Evolutionary conservation across 768 basidiomycete species (phyloP).

Genomic region (Nidula microcarpa): DNA sequence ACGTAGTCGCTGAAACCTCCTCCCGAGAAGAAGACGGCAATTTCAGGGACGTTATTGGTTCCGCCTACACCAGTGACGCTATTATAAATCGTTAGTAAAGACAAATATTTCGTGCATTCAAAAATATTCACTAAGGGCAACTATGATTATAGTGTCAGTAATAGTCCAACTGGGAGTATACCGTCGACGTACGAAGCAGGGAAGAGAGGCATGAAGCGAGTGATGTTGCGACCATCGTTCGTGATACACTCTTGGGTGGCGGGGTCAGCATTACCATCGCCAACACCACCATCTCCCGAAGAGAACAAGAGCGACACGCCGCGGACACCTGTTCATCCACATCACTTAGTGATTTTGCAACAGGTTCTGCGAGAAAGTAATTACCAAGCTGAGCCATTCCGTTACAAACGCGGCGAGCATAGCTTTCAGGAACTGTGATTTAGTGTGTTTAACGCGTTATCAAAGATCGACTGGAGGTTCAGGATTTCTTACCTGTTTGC

Average conservation of each 20-base stretch:
- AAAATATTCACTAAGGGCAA: slow-evolving; percentile 45
- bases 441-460: slow-evolving; percentile 1
- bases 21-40: slow-evolving; percentile 59
- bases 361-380: slow-evolving; percentile 1
- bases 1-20: slow-evolving; percentile 76
- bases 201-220: slow-evolving; percentile 55
- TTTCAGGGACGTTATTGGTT: slow-evolving; percentile 57
- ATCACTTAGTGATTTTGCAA: not conserved
- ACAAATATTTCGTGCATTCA: not conserved
- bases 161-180: not conserved
- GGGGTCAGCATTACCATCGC: slow-evolving; percentile 55
- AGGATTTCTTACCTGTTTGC: slow-evolving; percentile 48
- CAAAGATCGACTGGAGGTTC: not conserved
- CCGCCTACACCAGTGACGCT: slow-evolving; percentile 76
- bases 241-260: slow-evolving; percentile 49
- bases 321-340: slow-evolving; percentile 42
- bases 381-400: slow-evolving; percentile 66
- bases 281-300: slow-evolving; percentile 69
- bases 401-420: slow-evolving; percentile 54
- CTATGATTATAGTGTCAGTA: slow-evolving; percentile 8
- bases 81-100: not conserved
- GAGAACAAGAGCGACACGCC: slow-evolving; percentile 65
- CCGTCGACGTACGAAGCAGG: slow-evolving; percentile 44
- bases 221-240: slow-evolving; percentile 54
- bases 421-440: slow-evolving; percentile 48